Base-by-base conservation (phyloP, 371 early-diverging fungal genomes). In the Nematocida ironsii region DNA sequence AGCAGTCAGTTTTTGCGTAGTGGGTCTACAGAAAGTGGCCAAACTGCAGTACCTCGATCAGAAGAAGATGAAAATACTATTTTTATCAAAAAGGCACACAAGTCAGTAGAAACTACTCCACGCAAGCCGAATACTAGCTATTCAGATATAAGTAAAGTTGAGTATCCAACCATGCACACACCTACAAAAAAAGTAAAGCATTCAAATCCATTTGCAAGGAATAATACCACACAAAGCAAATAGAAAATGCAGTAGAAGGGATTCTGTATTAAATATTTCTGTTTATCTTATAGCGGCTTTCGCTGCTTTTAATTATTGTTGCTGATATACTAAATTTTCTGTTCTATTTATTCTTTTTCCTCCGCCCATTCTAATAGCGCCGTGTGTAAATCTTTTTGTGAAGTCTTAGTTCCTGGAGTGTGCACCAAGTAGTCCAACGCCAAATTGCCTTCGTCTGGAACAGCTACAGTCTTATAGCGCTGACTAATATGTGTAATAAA, bases 401-500 rank as follows among this genome's bases (percentile, higher is more conserved):
- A 23, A 50, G 6, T 13, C n/a, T 23, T 18, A n/a, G 11, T 4
- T 45, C 33, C 33, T 42, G 68, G 55, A 48, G 47, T 13, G 48
- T 47, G 55, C 50, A 70, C 76, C 39, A 76, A 18, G 45, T 56
- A 76, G 55, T 76, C 76, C 39, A 76, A 20, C 0, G 58, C 76
- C 4, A 66, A 16, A 9, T 40, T n/a, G 0, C 44, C 40, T 5
- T 50, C 47, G 13, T 50, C 54, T 11, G 73, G 66, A 44, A 67
- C 20, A 18, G 39, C 23, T n/a, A 73, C 54, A 23, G 68, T 33
- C 42, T 78, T 91, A 87, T 95, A 96, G 27, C 98, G 90, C 87
- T 96, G 95, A 84, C 95, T 94, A 83, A 97, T 96, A 85, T 98
- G 99, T 66, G 96, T 98, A 71, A 98, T 86, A 50, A 97, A 83